phyloP scores from a whole-genome alignment of 2,329 filamentous ascomycete species.

The Botrytis aclada region DNA sequence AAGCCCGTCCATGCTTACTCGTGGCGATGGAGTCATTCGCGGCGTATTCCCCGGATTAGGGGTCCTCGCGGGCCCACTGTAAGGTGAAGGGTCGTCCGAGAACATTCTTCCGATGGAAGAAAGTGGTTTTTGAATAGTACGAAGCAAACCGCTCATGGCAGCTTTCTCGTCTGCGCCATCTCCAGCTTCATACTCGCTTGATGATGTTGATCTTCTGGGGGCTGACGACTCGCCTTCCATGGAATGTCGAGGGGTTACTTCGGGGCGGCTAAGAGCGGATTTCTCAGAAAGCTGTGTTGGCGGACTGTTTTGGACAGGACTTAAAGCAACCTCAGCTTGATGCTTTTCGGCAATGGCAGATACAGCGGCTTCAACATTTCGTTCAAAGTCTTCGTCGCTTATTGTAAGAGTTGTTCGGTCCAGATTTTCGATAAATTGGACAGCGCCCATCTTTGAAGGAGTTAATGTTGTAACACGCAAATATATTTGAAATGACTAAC shows the following conservation, averaged over 20 bases:
- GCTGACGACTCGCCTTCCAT: slow-evolving; percentile 57
- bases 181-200: slow-evolving; percentile 50
- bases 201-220: slow-evolving; percentile 53
- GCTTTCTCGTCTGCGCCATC: slow-evolving; percentile 67
- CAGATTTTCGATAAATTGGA: slow-evolving; percentile 95
- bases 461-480: slow-evolving; percentile 17
- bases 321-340: slow-evolving; percentile 50
- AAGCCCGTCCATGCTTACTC: slow-evolving; percentile 30
- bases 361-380: slow-evolving; percentile 93
- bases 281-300: slow-evolving; percentile 44
- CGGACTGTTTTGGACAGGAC: slow-evolving; percentile 32
- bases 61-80: slow-evolving; percentile 42
- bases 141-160: slow-evolving; percentile 78
- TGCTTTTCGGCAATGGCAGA: slow-evolving; percentile 94
- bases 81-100: slow-evolving; percentile 59
- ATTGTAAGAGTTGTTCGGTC: slow-evolving; percentile 93
- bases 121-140: slow-evolving; percentile 86
- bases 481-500: slow-evolving; percentile 47
- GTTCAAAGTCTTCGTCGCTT: slow-evolving; percentile 90
- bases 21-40: slow-evolving; percentile 34
- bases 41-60: slow-evolving; percentile 46
- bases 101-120: slow-evolving; percentile 94
- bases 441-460: slow-evolving; percentile 70
- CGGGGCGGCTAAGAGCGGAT: slow-evolving; percentile 49
- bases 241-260: slow-evolving; percentile 58